Conservation (phyloP, 306 rosid genomes). For the Neltuma alba region DNA sequence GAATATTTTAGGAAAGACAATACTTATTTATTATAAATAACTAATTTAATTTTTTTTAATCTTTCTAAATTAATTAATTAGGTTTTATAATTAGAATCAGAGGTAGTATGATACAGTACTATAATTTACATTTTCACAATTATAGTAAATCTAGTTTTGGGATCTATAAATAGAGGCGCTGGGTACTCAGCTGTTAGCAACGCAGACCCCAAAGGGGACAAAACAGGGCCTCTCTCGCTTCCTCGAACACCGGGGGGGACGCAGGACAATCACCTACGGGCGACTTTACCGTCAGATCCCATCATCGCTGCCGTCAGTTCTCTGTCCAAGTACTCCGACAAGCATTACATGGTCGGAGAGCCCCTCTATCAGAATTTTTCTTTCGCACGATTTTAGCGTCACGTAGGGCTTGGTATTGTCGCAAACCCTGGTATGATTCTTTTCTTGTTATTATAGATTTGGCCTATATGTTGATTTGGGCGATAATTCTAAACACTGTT, state of each 20-base stretch:
- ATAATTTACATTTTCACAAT: no score
- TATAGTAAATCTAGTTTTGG: conserved; percentile 20
- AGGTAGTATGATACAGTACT: no score
- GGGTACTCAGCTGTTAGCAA: neutral
- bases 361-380: neutral
- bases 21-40: no score
- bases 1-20: no score
- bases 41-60: no score
- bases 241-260: neutral
- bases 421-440: neutral
- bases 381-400: neutral
- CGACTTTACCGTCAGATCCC: neutral
- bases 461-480: neutral
- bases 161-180: neutral
- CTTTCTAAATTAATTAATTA: no score
- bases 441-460: neutral
- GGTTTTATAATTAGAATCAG: no score
- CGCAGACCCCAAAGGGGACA: neutral
- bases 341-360: neutral
- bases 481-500: neutral
- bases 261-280: neutral
- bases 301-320: neutral
- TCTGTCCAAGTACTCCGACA: neutral
- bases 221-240: neutral
- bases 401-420: neutral